A percentile compares a stretch with the other conserved stretches of the same genome.
Evolutionary conservation across 345 rosid species (phyloP).

Genomic region (rapeseed (Brassica napus)): DNA sequence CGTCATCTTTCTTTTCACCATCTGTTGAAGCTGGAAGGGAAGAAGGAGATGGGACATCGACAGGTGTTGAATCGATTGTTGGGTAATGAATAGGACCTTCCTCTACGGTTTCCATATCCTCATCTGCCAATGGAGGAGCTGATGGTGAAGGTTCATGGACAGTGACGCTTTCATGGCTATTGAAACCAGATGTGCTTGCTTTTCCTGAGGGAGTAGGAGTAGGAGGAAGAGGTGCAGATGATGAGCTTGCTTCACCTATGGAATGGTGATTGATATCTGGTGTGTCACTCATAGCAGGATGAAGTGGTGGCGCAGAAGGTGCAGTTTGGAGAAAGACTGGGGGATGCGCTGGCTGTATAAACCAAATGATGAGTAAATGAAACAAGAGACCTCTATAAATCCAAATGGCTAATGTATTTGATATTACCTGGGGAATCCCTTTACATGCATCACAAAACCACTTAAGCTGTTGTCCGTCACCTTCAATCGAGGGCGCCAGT

Average conservation of each 20-base stretch:
- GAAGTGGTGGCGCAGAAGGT: conserved; percentile 79
- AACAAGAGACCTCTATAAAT: background rate
- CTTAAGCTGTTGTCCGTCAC: conserved; percentile 74
- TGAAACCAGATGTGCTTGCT: conserved; percentile 33
- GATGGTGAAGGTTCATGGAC: conserved; percentile 52
- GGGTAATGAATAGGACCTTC: conserved; percentile 84
- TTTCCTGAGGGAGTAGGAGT: conserved; percentile 40
- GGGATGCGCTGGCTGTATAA: conserved; percentile 63
- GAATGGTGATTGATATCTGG: conserved; percentile 41
- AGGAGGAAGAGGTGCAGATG: conserved; percentile 37
- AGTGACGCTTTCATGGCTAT: conserved; percentile 33
- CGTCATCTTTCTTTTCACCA: conserved; percentile 53
- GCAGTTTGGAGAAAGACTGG: conserved; percentile 63
- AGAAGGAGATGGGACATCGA: conserved; percentile 43
- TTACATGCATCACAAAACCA: conserved; percentile 94
- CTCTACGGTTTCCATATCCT: conserved; percentile 42
- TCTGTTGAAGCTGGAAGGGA: conserved; percentile 31
- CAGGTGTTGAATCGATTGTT: conserved; percentile 61
- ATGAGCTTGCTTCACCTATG: conserved; percentile 36
- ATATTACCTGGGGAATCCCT: conserved; percentile 84
- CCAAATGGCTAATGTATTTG: background rate
- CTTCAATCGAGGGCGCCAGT: conserved; percentile 75
- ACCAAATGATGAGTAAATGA: background rate
- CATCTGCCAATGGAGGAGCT: conserved; percentile 56
- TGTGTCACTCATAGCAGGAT: conserved; percentile 50